phyloP scores from a whole-genome alignment of 2,329 filamentous ascomycete species.

The Nothophoma quercina region DNA sequence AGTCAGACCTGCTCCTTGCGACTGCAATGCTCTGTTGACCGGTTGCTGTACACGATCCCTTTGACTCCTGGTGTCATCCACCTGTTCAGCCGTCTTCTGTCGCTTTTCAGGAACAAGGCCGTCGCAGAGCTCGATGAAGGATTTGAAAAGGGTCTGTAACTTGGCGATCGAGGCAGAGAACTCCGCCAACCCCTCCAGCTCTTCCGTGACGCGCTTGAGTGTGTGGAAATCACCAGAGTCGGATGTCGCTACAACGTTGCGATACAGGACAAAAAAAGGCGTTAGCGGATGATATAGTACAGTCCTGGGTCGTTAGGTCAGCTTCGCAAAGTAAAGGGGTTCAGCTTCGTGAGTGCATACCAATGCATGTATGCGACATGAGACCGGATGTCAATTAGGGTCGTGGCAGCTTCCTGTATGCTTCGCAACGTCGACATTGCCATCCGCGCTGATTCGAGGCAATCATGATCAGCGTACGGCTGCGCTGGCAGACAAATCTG shows the following conservation, averaged over 20 bases:
- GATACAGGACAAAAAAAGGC: constrained; percentile 33
- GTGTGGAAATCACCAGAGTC: constrained; percentile 21
- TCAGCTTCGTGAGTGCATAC: constrained; percentile 7
- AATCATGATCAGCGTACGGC: constrained; percentile 19
- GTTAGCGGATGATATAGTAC: constrained; percentile 31
- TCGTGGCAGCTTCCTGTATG: constrained; percentile 22
- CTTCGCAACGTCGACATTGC: constrained; percentile 24
- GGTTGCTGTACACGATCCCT: no score
- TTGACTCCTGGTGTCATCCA: no score
- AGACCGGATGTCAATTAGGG: constrained; percentile 17
- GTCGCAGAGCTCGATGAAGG: constrained; percentile 24
- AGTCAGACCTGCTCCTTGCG: neutral
- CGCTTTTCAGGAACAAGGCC: constrained; percentile 12
- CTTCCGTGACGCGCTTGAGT: constrained; percentile 20
- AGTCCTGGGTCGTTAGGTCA: constrained; percentile 21
- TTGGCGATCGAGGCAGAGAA: constrained; percentile 9
- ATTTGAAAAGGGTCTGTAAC: constrained; percentile 24
- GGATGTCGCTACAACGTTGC: constrained; percentile 30
- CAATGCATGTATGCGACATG: constrained; percentile 31
- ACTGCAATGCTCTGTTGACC: no score
- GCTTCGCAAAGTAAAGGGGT: no score
- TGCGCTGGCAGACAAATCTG: constrained; percentile 24
- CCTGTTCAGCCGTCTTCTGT: neutral
- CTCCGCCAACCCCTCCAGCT: constrained; percentile 24
- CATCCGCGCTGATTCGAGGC: constrained; percentile 24